Evolutionary conservation across 805 yeast species (phyloP), one percentile per base, ranked within the genome.

Genomic region (Gaillardinia entomophila): DNA sequence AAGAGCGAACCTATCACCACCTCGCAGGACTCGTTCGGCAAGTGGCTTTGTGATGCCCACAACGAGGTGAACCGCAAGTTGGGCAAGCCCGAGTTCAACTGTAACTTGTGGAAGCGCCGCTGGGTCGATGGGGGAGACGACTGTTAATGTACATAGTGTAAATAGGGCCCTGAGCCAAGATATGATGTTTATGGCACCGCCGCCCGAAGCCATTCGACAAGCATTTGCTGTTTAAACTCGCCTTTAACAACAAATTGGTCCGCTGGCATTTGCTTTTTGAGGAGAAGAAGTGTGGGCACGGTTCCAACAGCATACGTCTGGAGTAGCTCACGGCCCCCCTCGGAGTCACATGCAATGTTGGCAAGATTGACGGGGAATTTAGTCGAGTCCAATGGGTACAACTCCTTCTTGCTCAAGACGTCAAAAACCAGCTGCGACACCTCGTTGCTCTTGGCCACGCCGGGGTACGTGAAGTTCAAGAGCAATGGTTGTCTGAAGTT

Each of bases 51-150:
- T 60, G 83, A 79, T 40, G 97, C 97, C 2, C 98, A 92, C 60
- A 92, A 92, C 51, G 84, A 75, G 24, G 97, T 92, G n/a, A 92
- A 92, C 56, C 66, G 55, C 13, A 89, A 88, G 55, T 54, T 90
- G 17, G 95, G 95, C 1, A 92, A 92, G 58, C 86, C 85, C 5
- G 66, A 64, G 35, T 92, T 92, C 52, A 88, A 90, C 53, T 90
- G 97, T 49, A 67, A 78, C 36, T 69, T 84, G 42, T 92, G 98
- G 98, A 80, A 80, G 53, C 77, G 83, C 48, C 77, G 98, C 51
- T 90, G 98, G 98, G 79, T 73, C 44, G 95, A 86, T 46, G 97
- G 97, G 1, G 88, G 96, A 96, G 82, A 82, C 24, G 77, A n/a
- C n/a, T n/a, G n/a, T n/a, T n/a, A n/a, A n/a, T n/a, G n/a, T n/a